A percentile compares a stretch with the other conserved stretches of the same genome.
These are phyloP conservation scores for Hippophae rhamnoides DNA, from an alignment of 306 rosid genomes.

Conservation along the genomic window DNA sequence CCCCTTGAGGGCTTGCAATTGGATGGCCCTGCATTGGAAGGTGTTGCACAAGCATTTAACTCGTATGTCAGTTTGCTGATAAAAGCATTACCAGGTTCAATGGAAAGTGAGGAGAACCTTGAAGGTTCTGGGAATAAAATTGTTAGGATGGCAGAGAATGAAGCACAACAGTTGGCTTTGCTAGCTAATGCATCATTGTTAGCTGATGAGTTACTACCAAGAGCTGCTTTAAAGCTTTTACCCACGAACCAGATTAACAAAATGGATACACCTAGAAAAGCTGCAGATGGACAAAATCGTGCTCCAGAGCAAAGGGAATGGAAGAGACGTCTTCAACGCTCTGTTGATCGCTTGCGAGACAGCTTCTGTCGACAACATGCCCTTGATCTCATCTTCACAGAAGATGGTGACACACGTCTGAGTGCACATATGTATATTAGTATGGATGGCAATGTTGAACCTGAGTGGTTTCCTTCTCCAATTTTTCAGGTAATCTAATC, in stretches of 20 bases:
- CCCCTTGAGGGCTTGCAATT: constrained; percentile 69
- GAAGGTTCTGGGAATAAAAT: constrained; percentile 53
- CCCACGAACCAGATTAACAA: constrained; percentile 22
- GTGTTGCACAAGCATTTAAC: constrained; percentile 51
- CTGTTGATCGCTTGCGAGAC: constrained; percentile 67
- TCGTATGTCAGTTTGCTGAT: constrained; percentile 56
- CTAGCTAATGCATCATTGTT: constrained; percentile 65
- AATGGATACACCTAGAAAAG: constrained; percentile 40
- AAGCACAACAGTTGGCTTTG: constrained; percentile 68
- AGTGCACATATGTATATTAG: constrained; percentile 45
- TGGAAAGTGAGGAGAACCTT: constrained; percentile 47
- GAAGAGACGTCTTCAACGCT: constrained; percentile 62
- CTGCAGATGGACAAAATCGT: constrained; percentile 43
- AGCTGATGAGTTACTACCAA: constrained; percentile 77
- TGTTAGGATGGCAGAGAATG: constrained; percentile 75
- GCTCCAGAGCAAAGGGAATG: constrained; percentile 70
- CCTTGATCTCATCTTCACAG: constrained; percentile 80
- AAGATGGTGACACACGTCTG: constrained; percentile 62
- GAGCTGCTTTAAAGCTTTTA: constrained; percentile 58
- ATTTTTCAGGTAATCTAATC: constrained; percentile 51
- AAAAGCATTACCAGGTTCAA: constrained; percentile 72
- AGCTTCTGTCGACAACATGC: constrained; percentile 84
- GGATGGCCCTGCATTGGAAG: constrained; percentile 61
- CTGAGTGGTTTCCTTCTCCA: constrained; percentile 89
- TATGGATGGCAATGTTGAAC: constrained; percentile 46